Base-by-base conservation (phyloP, 2,329 filamentous ascomycete species). In the Aspergillus chevalieri region DNA sequence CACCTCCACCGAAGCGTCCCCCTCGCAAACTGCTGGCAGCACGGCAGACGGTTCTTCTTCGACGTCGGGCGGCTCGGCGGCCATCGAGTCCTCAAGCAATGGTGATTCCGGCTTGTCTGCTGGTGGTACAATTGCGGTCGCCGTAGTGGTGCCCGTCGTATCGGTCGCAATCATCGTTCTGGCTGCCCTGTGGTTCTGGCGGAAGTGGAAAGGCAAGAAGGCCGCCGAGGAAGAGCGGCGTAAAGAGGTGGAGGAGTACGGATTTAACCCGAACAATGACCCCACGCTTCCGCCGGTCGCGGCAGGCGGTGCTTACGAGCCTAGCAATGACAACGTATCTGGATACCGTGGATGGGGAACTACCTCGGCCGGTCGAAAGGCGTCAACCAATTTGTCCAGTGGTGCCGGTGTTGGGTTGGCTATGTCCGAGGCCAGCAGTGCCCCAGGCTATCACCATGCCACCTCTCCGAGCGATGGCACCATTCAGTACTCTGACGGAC, bases 181-280 rank as follows among this genome's bases (percentile, higher is more conserved):
- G 7, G 82, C 81, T 3, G 87, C 84, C 6, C 77, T 96, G 24
- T 90, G 87, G 68, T 82, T 92, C 64, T 98, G 90, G 89, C 84
- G 88, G 65, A 90, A 84, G 74, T 86, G 90, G 55, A 95, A 94
- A 74, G 84, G 87, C 62, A 83, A 85, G 56, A 93, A 89, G 75
- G 82, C 83, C 55, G 87, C 86, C 12, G 89, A 93, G 64, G 93
- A 96, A 66, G 83, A 91, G 61, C 83, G 93, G 46, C 83, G 91
- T 55, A 96, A 96, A 74, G 93, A 98, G 71, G 90, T 96, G 9
- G 92, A 97, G 68, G 93, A 97, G 65, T 97, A 97, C 67, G 86
- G 87, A 28, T 97, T 91, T 76, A 97, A 97, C 68, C 93, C 93
- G n/a, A 97, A 97, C 71, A 85, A 90, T 52, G 91, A 96, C 65